Base-by-base conservation (phyloP, 768 basidiomycete genomes). In the Pisolithus microcarpus region DNA sequence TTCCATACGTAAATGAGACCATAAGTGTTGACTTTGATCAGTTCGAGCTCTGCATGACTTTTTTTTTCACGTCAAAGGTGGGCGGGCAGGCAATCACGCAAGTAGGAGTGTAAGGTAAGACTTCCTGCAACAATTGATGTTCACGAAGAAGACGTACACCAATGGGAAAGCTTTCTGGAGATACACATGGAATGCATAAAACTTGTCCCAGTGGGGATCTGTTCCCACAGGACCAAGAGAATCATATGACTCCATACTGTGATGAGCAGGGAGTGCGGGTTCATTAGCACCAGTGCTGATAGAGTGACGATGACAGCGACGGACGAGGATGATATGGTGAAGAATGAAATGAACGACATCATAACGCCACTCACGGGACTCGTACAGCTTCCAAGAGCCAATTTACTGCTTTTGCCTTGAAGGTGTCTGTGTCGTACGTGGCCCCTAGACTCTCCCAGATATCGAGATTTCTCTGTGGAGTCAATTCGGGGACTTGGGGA, bases 21-120 rank as follows among this genome's bases (percentile, higher is more conserved):
- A 47, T 80, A 80, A 0, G 78, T 82, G 58, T 83, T 83, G 55
- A 85, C 75, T 55, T 75, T 78, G 4, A 77, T 77, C 50, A 84
- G 65, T 38, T 72, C 55, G 7, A 85, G 70, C 18, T 67, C 70
- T 5, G 72, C 54, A 58, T 83, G 78, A 15, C 79, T 34, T 11
- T 13, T 34, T n/a, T 34, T 10, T n/a, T n/a, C n/a, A n/a, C n/a
- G n/a, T n/a, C n/a, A n/a, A n/a, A n/a, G n/a, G n/a, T n/a, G n/a
- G 5, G 31, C 81, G 18, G 45, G 7, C 13, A 3, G 7, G 7
- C 10, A 51, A 31, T 49, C 18, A 46, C 58, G n/a, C 43, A 18
- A 30, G 19, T 7, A 24, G 42, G 37, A n/a, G 39, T 28, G n/a
- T 24, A 23, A 21, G 37, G 38, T 42, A 23, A 23, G 21, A 42